phyloP scores from a whole-genome alignment of 1,284 basidiomycete genomes.

The Cutaneotrichosporon sp. region DNA sequence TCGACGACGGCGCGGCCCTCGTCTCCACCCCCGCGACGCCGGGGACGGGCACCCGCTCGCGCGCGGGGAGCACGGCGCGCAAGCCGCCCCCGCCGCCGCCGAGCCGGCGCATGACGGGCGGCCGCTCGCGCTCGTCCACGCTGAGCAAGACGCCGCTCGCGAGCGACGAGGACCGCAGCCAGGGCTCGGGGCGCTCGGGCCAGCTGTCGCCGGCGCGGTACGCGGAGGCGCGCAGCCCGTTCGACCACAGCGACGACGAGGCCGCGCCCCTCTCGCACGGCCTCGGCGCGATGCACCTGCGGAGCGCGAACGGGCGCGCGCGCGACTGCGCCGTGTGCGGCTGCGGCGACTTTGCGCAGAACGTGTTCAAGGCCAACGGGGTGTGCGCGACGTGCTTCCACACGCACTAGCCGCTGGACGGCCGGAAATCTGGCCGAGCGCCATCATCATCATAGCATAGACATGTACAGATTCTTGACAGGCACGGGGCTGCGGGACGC shows the following conservation, averaged over 20 bases:
- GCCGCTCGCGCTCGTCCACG: conserved; percentile 13
- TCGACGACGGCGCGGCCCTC: conserved; percentile 18
- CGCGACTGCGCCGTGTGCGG: conserved; percentile 41
- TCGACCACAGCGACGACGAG: conserved; percentile 20
- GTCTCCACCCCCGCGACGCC: conserved; percentile 28
- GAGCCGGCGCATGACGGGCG: conserved; percentile 47
- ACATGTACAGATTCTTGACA: neutral
- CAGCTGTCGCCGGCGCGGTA: conserved; percentile 4
- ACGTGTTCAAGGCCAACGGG: conserved; percentile 64
- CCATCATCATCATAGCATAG: neutral
- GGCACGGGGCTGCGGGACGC: no score
- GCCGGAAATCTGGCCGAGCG: neutral
- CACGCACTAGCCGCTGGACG: conserved; percentile 23
- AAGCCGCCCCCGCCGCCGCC: conserved; percentile 57
- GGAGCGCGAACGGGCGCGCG: conserved; percentile 40
- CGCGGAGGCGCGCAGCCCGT: conserved; percentile 22
- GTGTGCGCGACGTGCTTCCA: conserved; percentile 65
- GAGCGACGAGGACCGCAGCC: conserved; percentile 24
- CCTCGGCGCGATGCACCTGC: conserved; percentile 37
- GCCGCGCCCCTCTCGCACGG: conserved; percentile 1
- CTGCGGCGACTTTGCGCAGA: conserved; percentile 62
- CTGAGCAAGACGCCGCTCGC: conserved; percentile 15
- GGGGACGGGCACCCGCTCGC: conserved; percentile 32
- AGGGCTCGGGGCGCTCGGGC: conserved; percentile 1
- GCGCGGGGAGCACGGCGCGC: conserved; percentile 56